Evolutionary conservation across 2,329 filamentous ascomycete genomes (phyloP).

Genomic region (Plectosphaerella cucumerina): DNA sequence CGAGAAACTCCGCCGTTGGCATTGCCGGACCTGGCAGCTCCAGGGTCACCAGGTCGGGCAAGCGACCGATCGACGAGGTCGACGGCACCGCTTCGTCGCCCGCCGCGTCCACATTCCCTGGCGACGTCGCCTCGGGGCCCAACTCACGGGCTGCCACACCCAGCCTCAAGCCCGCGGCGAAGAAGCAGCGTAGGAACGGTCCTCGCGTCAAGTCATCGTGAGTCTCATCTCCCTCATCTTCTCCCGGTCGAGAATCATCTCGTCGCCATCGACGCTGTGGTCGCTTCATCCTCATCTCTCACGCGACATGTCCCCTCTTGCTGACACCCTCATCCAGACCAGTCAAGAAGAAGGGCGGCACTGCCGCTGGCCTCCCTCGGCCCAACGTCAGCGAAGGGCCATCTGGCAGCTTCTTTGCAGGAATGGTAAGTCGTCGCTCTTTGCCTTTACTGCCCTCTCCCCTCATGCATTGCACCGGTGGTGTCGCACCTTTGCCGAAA

Average conservation of each 20-base stretch:
- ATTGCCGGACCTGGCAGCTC: conserved; percentile 25
- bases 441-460: neutral
- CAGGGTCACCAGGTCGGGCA: conserved; percentile 45
- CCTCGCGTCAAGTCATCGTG: conserved; percentile 67
- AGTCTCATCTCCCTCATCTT: conserved; percentile 25
- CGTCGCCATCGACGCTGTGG: conserved; percentile 7
- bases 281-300: conserved; percentile 9
- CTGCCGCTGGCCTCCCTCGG: conserved; percentile 65
- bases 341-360: conserved; percentile 69
- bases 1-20: conserved; percentile 5
- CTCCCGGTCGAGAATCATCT: neutral
- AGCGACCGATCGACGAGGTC: conserved; percentile 51
- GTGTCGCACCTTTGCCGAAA: too few relatives aligned
- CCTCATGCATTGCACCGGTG: neutral
- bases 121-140: conserved; percentile 40
- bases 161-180: conserved; percentile 47
- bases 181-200: conserved; percentile 55
- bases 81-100: conserved; percentile 49
- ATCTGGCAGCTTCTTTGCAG: conserved; percentile 51
- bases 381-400: conserved; percentile 54
- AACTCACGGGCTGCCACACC: conserved; percentile 60
- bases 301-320: neutral
- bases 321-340: conserved; percentile 46
- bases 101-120: conserved; percentile 42
- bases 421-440: conserved; percentile 43